These are phyloP conservation scores for Saturnispora serradocipensis DNA, from an alignment of 805 yeast species.

Conservation along the genomic window DNA sequence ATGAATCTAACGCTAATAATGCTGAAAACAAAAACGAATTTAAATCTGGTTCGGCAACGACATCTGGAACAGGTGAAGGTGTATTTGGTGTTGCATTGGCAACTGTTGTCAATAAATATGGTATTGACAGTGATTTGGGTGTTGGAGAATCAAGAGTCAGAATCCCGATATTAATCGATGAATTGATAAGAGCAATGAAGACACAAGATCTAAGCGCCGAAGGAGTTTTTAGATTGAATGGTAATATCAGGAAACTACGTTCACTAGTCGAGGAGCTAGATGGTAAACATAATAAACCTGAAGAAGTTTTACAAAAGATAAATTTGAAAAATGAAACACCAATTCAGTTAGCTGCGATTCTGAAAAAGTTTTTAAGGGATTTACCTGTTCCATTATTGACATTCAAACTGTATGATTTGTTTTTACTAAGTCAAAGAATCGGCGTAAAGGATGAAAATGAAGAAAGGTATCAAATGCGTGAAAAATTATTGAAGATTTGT, in stretches of 20 bases:
- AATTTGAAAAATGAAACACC: slow-evolving; percentile 67
- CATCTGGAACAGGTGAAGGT: slow-evolving; percentile 20
- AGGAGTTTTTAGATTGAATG: slow-evolving; percentile 93
- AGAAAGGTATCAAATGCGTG: slow-evolving; percentile 28
- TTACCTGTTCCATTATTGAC: slow-evolving; percentile 88
- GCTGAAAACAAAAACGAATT: slow-evolving; percentile 10
- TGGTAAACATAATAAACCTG: slow-evolving; percentile 47
- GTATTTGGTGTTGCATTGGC: slow-evolving; percentile 79
- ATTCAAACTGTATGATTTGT: slow-evolving; percentile 60
- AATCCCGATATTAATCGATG: slow-evolving; percentile 83
- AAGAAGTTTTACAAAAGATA: slow-evolving; percentile 40
- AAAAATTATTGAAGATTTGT: slow-evolving; percentile 48
- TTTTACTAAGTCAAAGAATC: slow-evolving; percentile 61
- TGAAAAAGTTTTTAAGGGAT: slow-evolving; percentile 87
- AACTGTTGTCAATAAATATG: slow-evolving; percentile 54
- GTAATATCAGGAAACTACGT: slow-evolving; percentile 77
- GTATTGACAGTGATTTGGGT: slow-evolving; percentile 78
- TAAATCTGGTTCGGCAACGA: slow-evolving; percentile 15
- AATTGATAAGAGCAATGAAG: slow-evolving; percentile 69
- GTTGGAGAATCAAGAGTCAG: slow-evolving; percentile 72
- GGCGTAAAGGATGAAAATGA: slow-evolving; percentile 6
- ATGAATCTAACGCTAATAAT: not conserved
- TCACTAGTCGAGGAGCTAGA: slow-evolving; percentile 70
- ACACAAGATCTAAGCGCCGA: slow-evolving; percentile 93
- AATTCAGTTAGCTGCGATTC: slow-evolving; percentile 84